Conservation (phyloP, 805 yeast species). For the Wickerhamomyces chaumierensis region DNA sequence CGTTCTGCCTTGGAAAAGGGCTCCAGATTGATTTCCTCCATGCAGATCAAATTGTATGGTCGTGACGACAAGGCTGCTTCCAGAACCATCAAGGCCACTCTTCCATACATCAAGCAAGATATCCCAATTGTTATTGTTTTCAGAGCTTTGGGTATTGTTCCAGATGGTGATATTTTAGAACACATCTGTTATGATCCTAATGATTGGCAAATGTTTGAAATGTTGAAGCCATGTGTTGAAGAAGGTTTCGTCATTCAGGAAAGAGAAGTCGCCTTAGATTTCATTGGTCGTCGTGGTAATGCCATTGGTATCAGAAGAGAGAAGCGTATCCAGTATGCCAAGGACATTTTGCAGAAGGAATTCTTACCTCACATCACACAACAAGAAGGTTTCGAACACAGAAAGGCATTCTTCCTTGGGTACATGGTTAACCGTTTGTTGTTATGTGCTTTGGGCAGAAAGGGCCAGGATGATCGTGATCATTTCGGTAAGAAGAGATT, state of each 20-base stretch:
- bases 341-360: slow-evolving; percentile 93
- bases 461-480: slow-evolving; percentile 98
- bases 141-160: slow-evolving; percentile 96
- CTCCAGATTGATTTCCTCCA: slow-evolving; percentile 82
- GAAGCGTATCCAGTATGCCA: slow-evolving; percentile 96
- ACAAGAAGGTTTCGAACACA: slow-evolving; percentile 91
- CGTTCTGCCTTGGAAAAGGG: slow-evolving; percentile 97
- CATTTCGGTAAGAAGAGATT: slow-evolving; percentile 98
- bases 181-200: slow-evolving; percentile 96
- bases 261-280: slow-evolving; percentile 94
- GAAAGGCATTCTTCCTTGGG: slow-evolving; percentile 95
- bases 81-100: slow-evolving; percentile 86
- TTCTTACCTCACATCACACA: slow-evolving; percentile 95
- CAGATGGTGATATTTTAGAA: slow-evolving; percentile 97
- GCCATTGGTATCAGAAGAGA: slow-evolving; percentile 94
- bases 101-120: slow-evolving; percentile 94
- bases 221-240: slow-evolving; percentile 97
- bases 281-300: slow-evolving; percentile 96
- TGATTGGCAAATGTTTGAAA: slow-evolving; percentile 99
- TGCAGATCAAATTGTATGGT: slow-evolving; percentile 88
- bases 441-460: slow-evolving; percentile 92
- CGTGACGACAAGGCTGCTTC: slow-evolving; percentile 67
- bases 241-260: slow-evolving; percentile 98
- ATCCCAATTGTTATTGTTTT: slow-evolving; percentile 95
- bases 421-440: slow-evolving; percentile 94